Conservation (phyloP, 2,329 filamentous ascomycete species). For the Ophiostoma sp. region DNA sequence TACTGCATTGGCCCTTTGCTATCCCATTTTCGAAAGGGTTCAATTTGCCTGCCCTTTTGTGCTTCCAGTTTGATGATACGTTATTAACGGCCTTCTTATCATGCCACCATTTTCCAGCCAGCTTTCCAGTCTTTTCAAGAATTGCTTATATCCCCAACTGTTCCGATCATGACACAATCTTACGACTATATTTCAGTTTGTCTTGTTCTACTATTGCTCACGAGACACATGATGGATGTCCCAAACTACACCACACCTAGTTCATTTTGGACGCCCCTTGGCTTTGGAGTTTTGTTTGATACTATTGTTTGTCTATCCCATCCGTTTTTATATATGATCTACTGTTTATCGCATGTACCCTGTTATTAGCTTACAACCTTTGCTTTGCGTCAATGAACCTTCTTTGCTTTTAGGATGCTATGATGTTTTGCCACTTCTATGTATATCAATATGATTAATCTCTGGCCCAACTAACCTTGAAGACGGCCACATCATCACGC, state of each 20-base stretch:
- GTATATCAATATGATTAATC: not conserved
- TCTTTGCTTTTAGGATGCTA: too few species aligned
- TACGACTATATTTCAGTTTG: not conserved
- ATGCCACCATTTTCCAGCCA: not conserved
- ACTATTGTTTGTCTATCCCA: not conserved
- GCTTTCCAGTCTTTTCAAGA: not conserved
- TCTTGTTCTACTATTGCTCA: not conserved
- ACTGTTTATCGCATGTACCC: too few species aligned
- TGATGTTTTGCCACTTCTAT: not conserved
- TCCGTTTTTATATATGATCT: not conserved
- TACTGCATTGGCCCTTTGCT: not conserved
- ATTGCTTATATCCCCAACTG: not conserved
- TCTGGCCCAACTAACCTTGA: too few species aligned
- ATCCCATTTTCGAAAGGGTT: not conserved
- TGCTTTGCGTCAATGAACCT: not conserved
- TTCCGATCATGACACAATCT: not conserved
- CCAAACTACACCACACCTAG: not conserved
- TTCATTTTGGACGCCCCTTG: not conserved
- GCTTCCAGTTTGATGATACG: not conserved
- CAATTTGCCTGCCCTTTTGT: not conserved
- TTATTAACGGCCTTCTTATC: not conserved
- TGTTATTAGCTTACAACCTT: not conserved
- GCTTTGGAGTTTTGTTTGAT: constrained; percentile 2
- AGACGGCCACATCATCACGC: not conserved
- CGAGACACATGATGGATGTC: not conserved